phyloP scores from a whole-genome alignment of 2,329 filamentous ascomycete species.

The Ilyonectria sp. region DNA sequence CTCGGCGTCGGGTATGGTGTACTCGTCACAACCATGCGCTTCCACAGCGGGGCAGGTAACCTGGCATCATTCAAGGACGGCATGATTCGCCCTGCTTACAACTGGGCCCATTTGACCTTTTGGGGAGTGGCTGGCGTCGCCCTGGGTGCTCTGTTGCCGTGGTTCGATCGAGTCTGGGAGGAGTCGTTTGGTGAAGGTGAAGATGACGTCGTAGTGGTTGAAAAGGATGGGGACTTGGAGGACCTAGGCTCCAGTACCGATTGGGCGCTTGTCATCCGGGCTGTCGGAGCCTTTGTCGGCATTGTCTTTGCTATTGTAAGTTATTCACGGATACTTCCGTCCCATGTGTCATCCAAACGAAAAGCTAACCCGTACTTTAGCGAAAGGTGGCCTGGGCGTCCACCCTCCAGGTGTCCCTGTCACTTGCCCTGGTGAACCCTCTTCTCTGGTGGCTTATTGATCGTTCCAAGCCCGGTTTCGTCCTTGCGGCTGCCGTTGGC shows the following conservation, averaged over 20 bases:
- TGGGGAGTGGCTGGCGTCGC: constrained; percentile 88
- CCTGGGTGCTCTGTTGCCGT: constrained; percentile 85
- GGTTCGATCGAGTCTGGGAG: constrained; percentile 85
- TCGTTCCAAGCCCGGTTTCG: constrained; percentile 86
- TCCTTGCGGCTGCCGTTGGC: constrained; percentile 83
- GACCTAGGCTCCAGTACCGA: constrained; percentile 68
- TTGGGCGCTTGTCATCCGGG: constrained; percentile 78
- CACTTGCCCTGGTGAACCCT: constrained; percentile 91
- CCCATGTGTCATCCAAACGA: constrained; percentile 2
- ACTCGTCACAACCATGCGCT: constrained; percentile 78
- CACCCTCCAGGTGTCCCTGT: constrained; percentile 91
- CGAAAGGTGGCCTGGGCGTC: constrained; percentile 94
- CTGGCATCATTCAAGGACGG: constrained; percentile 72
- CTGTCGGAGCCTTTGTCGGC: constrained; percentile 73
- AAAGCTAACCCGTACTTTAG: constrained; percentile 61
- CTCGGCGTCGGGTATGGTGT: constrained; percentile 89
- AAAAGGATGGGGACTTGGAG: constrained; percentile 47
- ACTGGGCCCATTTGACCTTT: constrained; percentile 79
- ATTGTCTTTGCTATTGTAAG: constrained; percentile 83
- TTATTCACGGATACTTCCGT: constrained; percentile 38
- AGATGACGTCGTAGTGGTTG: constrained; percentile 48
- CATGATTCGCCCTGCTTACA: constrained; percentile 59
- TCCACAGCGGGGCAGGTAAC: constrained; percentile 77
- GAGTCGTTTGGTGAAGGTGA: constrained; percentile 60
- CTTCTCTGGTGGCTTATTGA: constrained; percentile 97